Conservation (phyloP, 345 rosid species). For the Luvunga scandens region DNA sequence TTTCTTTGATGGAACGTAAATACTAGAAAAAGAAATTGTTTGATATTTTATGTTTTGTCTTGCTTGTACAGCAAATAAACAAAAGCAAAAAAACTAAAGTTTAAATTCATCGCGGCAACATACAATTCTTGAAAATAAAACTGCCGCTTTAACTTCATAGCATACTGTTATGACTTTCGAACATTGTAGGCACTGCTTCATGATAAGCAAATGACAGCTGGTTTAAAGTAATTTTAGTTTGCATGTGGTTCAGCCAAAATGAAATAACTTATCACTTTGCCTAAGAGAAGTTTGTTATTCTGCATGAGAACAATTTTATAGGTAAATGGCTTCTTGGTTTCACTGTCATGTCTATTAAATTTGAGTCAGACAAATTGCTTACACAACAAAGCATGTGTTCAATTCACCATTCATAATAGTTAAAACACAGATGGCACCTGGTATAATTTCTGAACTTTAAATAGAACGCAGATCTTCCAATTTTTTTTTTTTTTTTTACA, state of each 20-base stretch:
- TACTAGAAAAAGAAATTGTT: neutral
- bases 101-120: neutral
- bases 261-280: neutral
- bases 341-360: neutral
- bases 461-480: neutral
- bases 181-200: neutral
- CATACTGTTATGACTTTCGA: neutral
- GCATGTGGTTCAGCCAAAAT: neutral
- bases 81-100: neutral
- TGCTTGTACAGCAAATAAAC: neutral
- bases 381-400: neutral
- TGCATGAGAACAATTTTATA: neutral
- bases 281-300: neutral
- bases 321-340: neutral
- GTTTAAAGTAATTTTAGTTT: neutral
- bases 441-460: neutral
- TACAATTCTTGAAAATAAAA: neutral
- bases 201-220: neutral
- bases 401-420: neutral
- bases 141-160: neutral
- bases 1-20: neutral
- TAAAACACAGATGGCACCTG: neutral
- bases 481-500: constrained; percentile 20
- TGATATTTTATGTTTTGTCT: neutral
- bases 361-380: neutral